These are phyloP conservation scores for Neurospora sp. DNA, from an alignment of 495 filamentous ascomycete species.

Conservation along the genomic window DNA sequence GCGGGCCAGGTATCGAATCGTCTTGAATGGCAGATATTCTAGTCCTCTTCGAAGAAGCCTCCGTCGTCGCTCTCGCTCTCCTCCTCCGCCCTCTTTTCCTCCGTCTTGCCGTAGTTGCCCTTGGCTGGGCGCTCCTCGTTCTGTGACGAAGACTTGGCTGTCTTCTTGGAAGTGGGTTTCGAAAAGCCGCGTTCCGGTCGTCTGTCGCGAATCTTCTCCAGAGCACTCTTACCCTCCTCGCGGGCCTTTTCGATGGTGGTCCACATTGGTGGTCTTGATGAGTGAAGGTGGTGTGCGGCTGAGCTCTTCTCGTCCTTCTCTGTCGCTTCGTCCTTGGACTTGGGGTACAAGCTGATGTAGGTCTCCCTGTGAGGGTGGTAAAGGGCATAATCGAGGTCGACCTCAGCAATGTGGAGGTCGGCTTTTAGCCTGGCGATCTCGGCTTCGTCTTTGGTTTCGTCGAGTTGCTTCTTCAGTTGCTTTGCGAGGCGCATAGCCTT, in stretches of 20 bases:
- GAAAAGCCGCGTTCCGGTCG: slow-evolving; percentile 1
- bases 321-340: slow-evolving; percentile 4
- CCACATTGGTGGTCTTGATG: slow-evolving; percentile 55
- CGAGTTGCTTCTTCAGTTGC: slow-evolving; percentile 47
- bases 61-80: slow-evolving; percentile 16
- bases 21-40: background rate
- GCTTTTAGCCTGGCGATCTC: slow-evolving; percentile 40
- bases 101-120: background rate
- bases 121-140: background rate
- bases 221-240: slow-evolving; percentile 45
- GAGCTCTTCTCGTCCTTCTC: slow-evolving; percentile 19
- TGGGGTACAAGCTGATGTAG: slow-evolving; percentile 71
- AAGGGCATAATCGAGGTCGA: slow-evolving; percentile 79
- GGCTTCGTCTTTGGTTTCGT: slow-evolving; percentile 33
- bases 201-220: slow-evolving; percentile 43
- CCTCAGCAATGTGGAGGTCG: slow-evolving; percentile 58
- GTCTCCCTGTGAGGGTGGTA: slow-evolving; percentile 71
- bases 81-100: slow-evolving; percentile 1
- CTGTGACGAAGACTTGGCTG: background rate
- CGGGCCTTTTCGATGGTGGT: slow-evolving; percentile 56
- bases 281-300: slow-evolving; percentile 26
- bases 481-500: slow-evolving; percentile 67
- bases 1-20: background rate
- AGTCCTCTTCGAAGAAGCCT: slow-evolving; percentile 26
- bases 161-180: background rate